Evolutionary conservation across 2,329 filamentous ascomycete genomes (phyloP), one percentile per base, ranked within the genome.

Genomic region (Raffaelea ambrosiae): DNA sequence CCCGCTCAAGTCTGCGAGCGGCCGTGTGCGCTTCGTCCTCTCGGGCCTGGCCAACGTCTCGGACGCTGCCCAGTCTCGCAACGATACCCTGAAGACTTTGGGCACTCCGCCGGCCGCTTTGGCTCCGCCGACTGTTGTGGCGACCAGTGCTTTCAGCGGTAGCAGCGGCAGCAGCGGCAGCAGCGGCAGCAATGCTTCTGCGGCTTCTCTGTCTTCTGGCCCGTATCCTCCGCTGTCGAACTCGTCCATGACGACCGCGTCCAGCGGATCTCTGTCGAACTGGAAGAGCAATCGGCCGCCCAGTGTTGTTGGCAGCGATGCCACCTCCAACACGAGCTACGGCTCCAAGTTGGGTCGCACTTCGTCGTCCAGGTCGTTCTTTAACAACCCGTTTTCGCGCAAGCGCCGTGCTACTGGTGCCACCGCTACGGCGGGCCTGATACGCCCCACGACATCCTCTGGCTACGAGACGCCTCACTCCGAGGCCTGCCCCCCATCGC

Each of bases 31-130:
- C 0, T 79, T 73, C 58, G 77, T 73, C 54, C 65, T 83, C 16
- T 76, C 74, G 1, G 76, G 70, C 0, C 74, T 81, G 51, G 69
- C 81, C 45, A 74, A 82, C 52, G 71, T 78, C 14, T 78, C 76
- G 0, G 73, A 74, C 3, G 71, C 70, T 0, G 66, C 80, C 31
- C 69, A 71, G 48, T 70, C 64, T 44, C 65, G 66, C 29, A 66
- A 68, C 4, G 77, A 80, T 50, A 65, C 80, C 7, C 51, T 81
- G 40, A 66, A 65, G 5, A 62, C 78, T 5, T 56, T 81, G 14
- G 70, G 63, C 29, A 64, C 62, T n/a, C 61, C 67, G 18, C 49
- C 59, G 1, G 9, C 59, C 61, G 2, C 56, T 63, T 0, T 64
- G 66, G 10, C n/a, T 31, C 1, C 3, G 3, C 22, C 18, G 7